These are phyloP conservation scores for Suillus spraguei DNA, from an alignment of 768 basidiomycete genomes.

Conservation along the genomic window DNA sequence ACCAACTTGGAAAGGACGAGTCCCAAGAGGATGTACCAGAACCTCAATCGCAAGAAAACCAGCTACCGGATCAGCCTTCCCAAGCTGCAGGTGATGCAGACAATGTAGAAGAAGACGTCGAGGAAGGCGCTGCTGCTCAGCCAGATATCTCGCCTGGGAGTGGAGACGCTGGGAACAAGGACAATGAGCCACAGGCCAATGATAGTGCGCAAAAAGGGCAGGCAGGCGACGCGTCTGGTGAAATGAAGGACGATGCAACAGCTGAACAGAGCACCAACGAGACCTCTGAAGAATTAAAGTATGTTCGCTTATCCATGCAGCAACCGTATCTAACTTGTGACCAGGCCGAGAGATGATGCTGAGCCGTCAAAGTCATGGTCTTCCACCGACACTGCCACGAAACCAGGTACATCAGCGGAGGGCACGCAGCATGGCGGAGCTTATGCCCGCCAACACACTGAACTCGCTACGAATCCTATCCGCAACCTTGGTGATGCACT, in stretches of 20 bases:
- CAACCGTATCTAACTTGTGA: not conserved
- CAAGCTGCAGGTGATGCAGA: slow-evolving; percentile 27
- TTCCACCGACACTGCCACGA: slow-evolving; percentile 14
- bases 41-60: slow-evolving; percentile 22
- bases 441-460: slow-evolving; percentile 41
- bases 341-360: slow-evolving; percentile 8
- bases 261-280: slow-evolving; percentile 34
- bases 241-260: slow-evolving; percentile 7
- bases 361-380: slow-evolving; percentile 7
- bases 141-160: slow-evolving; percentile 39
- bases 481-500: slow-evolving; percentile 85
- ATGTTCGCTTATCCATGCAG: not conserved
- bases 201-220: slow-evolving; percentile 26
- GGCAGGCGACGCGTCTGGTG: slow-evolving; percentile 21
- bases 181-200: slow-evolving; percentile 17
- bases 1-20: slow-evolving; percentile 22
- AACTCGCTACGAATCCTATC: slow-evolving; percentile 51
- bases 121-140: slow-evolving; percentile 31
- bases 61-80: slow-evolving; percentile 14
- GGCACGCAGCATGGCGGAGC: slow-evolving; percentile 50
- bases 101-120: slow-evolving; percentile 31
- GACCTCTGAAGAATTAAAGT: slow-evolving; percentile 25
- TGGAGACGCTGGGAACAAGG: slow-evolving; percentile 22
- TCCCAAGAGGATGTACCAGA: slow-evolving; percentile 30
- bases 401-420: slow-evolving; percentile 39